Base-by-base conservation (phyloP, 2,329 filamentous ascomycete genomes). In the Simplicillium sp. region DNA sequence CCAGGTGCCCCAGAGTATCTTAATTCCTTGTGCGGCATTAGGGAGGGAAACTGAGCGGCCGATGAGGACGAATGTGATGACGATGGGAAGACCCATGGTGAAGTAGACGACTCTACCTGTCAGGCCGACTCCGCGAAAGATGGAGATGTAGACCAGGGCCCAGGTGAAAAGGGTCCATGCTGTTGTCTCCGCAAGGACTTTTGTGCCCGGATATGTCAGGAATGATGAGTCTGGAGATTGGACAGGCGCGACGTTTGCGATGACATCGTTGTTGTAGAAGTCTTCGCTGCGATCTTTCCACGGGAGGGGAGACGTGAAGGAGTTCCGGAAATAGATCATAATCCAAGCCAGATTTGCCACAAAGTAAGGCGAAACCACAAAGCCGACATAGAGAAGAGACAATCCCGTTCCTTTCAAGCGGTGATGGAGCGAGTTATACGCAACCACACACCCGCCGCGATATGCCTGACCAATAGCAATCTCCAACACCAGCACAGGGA, bases 391-490 rank as follows among this genome's bases (percentile, higher is more conserved):
- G 14, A 76, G 57, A 2, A 72, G 58, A 8, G 67, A 70, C 36
- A 77, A 56, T 0, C 74, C 75, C 3, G 71, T 61, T 3, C 73
- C 74, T 47, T 72, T 75, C 29, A 77, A 58, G 7, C 73, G 64
- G 39, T 63, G 56, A 49, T 74, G 65, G 44, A 77, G 59, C 46
- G 68, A 73, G 57, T 71, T 69, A 51, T 66, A 75, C 4, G 73
- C 71, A 40, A 76, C 68, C 32, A 75, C 69, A 3, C 66, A 68
- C 11, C 73, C 73, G 32, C 70, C 72, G 11, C 71, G 70, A 49
- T 76, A 75, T 4, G 73, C 72, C 49, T 77, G 84, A 36, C 87
- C 87, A 39, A 85, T 87, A 40, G 83, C 83, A 38, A 77, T 73
- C 51, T 78, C 74, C 16, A 77, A 65, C 11, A 76, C 65, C 31